Evolutionary conservation across 805 yeast genomes (phyloP).

Genomic region (Saturnispora bothae): DNA sequence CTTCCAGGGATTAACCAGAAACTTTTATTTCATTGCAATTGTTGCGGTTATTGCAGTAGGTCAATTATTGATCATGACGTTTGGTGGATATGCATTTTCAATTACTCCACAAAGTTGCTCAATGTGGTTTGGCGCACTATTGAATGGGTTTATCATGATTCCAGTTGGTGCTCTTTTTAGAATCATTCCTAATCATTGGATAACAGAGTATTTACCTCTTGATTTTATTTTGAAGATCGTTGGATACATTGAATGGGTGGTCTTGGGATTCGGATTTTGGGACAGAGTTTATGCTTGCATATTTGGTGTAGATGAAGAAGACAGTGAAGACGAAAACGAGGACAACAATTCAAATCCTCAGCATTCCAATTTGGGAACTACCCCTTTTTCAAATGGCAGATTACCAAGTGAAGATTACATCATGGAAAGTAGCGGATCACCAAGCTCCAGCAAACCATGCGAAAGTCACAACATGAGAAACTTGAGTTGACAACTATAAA

Average conservation of each 20-base stretch:
- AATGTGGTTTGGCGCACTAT: constrained; percentile 83
- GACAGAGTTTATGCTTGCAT: background rate
- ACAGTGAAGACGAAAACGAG: background rate
- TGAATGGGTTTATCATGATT: constrained; percentile 70
- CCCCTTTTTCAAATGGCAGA: background rate
- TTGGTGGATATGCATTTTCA: constrained; percentile 94
- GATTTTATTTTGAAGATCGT: constrained; percentile 22
- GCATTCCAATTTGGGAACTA: background rate
- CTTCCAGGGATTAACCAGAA: constrained; percentile 70
- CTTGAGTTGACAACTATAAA: background rate
- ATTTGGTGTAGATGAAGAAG: constrained; percentile 1
- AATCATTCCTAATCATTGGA: constrained; percentile 74
- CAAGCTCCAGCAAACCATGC: background rate
- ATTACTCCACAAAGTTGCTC: constrained; percentile 68
- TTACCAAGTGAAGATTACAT: constrained; percentile 8
- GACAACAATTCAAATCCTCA: background rate
- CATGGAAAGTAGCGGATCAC: constrained; percentile 2
- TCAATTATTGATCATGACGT: constrained; percentile 87
- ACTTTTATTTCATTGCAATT: constrained; percentile 71
- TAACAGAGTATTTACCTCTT: constrained; percentile 52
- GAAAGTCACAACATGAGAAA: constrained; percentile 6
- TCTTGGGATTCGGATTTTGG: constrained; percentile 13
- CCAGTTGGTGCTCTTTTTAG: constrained; percentile 75
- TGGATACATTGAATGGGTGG: constrained; percentile 11
- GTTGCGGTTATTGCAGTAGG: constrained; percentile 66